Conservation (phyloP, 768 basidiomycete genomes). For the Sutorius australiensis region DNA sequence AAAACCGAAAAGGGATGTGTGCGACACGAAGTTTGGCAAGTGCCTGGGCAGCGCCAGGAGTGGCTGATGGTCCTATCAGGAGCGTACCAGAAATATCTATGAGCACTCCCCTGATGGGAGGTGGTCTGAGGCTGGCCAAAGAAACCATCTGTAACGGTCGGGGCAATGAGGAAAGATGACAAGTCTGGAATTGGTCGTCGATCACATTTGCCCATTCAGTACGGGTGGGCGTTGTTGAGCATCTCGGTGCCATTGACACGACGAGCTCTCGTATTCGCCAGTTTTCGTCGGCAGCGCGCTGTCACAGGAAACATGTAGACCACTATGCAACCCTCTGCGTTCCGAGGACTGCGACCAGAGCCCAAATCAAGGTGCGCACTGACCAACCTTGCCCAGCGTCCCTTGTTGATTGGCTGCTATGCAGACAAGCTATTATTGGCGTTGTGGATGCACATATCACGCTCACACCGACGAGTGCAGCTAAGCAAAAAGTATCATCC, state of each 20-base stretch:
- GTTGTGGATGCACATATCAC: not conserved
- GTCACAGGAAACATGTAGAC: slow-evolving; percentile 15
- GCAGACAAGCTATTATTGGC: slow-evolving; percentile 28
- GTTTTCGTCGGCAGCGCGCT: slow-evolving; percentile 21
- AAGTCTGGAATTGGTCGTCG: not conserved
- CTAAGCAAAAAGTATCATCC: slow-evolving; percentile 49
- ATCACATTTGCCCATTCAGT: not conserved
- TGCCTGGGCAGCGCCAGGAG: slow-evolving; percentile 38
- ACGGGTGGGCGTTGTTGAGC: no score
- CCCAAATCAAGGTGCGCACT: slow-evolving; percentile 33
- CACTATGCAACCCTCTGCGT: slow-evolving; percentile 29
- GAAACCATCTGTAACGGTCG: not conserved
- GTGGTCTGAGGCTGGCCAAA: not conserved
- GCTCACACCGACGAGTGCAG: slow-evolving; percentile 21
- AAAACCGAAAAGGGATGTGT: slow-evolving; percentile 46
- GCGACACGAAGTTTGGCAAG: slow-evolving; percentile 29
- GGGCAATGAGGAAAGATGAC: not conserved
- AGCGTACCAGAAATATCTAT: slow-evolving; percentile 70
- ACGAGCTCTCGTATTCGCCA: not conserved
- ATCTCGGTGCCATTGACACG: not conserved
- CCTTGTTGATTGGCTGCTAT: not conserved
- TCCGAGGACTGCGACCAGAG: slow-evolving; percentile 29
- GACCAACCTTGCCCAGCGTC: not conserved
- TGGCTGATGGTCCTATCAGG: slow-evolving; percentile 50
- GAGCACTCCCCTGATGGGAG: slow-evolving; percentile 45